Conservation (phyloP, 2,329 filamentous ascomycete species). For the Cytospora piceae region DNA sequence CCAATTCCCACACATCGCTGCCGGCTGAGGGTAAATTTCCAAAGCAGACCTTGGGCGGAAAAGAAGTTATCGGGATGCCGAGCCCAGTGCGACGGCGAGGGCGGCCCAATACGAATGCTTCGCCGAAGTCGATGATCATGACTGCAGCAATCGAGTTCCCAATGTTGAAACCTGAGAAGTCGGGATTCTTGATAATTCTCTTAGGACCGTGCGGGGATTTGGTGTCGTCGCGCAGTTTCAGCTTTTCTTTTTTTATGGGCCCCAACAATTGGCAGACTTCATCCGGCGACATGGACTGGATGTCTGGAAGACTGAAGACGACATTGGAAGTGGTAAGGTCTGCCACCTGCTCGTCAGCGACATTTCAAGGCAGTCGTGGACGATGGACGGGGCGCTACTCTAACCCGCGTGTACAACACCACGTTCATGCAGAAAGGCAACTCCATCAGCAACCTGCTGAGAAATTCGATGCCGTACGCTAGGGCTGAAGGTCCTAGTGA, state of each 20-base stretch:
- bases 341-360: neutral
- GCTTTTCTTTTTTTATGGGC: neutral
- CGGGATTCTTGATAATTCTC: slow-evolving; percentile 6
- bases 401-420: slow-evolving; percentile 12
- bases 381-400: neutral
- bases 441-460: slow-evolving; percentile 5
- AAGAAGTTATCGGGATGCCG: slow-evolving; percentile 12
- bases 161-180: slow-evolving; percentile 13
- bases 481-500: neutral
- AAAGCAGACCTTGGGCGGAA: slow-evolving; percentile 19
- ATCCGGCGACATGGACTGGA: slow-evolving; percentile 10
- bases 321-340: slow-evolving; percentile 14
- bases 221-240: slow-evolving; percentile 11
- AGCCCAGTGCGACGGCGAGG: slow-evolving; percentile 15
- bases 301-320: slow-evolving; percentile 15
- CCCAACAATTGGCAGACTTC: slow-evolving; percentile 13
- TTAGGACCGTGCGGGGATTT: slow-evolving; percentile 3
- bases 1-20: slow-evolving; percentile 17
- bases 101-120: slow-evolving; percentile 5
- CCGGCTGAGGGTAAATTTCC: neutral
- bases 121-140: slow-evolving; percentile 19
- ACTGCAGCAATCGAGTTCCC: slow-evolving; percentile 5
- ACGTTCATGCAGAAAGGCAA: slow-evolving; percentile 14
- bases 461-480: neutral
- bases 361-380: neutral